These are phyloP conservation scores for Agroathelia rolfsii DNA, from an alignment of 1,284 basidiomycete genomes.

Conservation along the genomic window DNA sequence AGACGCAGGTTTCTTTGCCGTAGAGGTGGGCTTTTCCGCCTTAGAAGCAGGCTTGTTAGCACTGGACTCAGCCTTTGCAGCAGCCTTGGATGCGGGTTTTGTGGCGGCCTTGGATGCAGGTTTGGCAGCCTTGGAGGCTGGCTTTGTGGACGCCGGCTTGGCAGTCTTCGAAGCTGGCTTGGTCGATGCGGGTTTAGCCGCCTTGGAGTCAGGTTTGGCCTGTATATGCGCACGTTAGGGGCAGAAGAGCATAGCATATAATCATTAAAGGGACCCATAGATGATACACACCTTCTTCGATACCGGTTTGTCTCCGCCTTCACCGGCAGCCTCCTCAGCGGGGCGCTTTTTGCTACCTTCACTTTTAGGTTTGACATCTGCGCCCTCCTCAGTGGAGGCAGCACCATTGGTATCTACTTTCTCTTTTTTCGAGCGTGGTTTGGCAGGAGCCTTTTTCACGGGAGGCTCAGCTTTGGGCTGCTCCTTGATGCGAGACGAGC, in stretches of 20 bases:
- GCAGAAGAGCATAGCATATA: constrained; percentile 3
- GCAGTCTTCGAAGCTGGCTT: constrained; percentile 20
- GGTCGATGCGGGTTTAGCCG: constrained; percentile 9
- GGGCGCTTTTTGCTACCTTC: constrained; percentile 9
- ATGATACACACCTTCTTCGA: constrained; percentile 37
- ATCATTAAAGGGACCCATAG: constrained; percentile 1
- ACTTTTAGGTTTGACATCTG: constrained; percentile 17
- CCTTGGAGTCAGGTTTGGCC: constrained; percentile 11
- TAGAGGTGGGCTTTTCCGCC: no score
- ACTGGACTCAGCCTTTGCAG: constrained; percentile 25
- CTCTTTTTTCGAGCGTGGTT: constrained; percentile 52
- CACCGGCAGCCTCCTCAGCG: constrained; percentile 25
- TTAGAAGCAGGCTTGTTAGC: constrained; percentile 29
- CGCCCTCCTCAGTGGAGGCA: constrained; percentile 20
- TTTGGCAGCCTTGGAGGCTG: constrained; percentile 17
- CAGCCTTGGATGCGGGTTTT: constrained; percentile 22
- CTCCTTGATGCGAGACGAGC: constrained; percentile 65
- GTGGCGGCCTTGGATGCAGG: constrained; percentile 22
- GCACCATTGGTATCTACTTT: constrained; percentile 26
- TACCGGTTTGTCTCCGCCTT: constrained; percentile 20
- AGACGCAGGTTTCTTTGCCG: constrained; percentile 32
- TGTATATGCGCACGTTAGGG: constrained; percentile 10
- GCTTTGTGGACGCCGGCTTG: no score
- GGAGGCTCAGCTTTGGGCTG: constrained; percentile 43
- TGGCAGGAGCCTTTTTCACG: constrained; percentile 49